Conservation (phyloP, 2,329 filamentous ascomycete species). For the Chrysoporthe deuterocubensis region DNA sequence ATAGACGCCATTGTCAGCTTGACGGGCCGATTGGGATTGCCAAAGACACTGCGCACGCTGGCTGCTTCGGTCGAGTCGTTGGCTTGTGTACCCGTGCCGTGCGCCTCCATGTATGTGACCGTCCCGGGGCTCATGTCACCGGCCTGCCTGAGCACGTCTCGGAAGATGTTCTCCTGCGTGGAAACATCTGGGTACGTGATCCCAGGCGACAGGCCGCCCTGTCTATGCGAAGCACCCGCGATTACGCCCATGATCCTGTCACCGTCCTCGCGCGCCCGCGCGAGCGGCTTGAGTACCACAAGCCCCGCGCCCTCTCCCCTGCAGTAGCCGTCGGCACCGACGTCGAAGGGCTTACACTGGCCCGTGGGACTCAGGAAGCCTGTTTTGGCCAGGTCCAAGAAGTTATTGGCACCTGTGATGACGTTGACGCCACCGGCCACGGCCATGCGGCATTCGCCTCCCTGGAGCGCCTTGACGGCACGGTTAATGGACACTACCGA, state of each 20-base stretch:
- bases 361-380: constrained; percentile 49
- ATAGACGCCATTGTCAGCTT: constrained; percentile 34
- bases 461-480: constrained; percentile 32
- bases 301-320: constrained; percentile 53
- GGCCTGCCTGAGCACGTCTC: constrained; percentile 31
- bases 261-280: constrained; percentile 54
- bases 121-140: constrained; percentile 32
- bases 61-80: constrained; percentile 37
- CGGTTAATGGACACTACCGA: constrained; percentile 41
- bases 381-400: constrained; percentile 40
- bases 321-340: constrained; percentile 57
- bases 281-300: constrained; percentile 54
- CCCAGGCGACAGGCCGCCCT: constrained; percentile 37
- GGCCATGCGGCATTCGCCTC: constrained; percentile 39
- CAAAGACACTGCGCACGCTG: constrained; percentile 30
- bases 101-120: constrained; percentile 40
- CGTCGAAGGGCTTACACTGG: constrained; percentile 53
- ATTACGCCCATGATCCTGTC: constrained; percentile 53
- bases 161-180: constrained; percentile 36
- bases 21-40: background rate
- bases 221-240: constrained; percentile 38
- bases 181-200: constrained; percentile 35
- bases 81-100: constrained; percentile 41
- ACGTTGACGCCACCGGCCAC: constrained; percentile 46
- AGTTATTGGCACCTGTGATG: constrained; percentile 37